Percentiles rank a stretch among this genome's conserved stretches.
Evolutionary conservation across 2,329 filamentous ascomycete species (phyloP).

Genomic region (Cercospora zeae-maydis): DNA sequence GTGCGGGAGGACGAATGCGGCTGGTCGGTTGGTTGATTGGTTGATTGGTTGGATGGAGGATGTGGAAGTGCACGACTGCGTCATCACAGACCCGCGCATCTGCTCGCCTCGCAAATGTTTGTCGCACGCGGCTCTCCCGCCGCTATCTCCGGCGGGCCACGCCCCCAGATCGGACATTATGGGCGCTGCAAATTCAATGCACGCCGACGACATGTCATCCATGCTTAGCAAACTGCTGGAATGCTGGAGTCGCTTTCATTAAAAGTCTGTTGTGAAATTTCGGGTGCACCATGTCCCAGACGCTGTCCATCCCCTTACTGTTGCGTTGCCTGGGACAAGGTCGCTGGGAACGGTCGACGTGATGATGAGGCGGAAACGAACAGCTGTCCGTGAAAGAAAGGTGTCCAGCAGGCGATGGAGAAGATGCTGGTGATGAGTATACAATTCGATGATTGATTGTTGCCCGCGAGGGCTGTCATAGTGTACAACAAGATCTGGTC

Average conservation of each 20-base stretch:
- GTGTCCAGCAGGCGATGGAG: background rate
- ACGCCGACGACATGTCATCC: slow-evolving; percentile 11
- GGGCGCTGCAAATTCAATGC: background rate
- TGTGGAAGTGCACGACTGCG: background rate
- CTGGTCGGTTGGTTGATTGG: background rate
- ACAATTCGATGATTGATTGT: background rate
- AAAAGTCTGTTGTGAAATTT: background rate
- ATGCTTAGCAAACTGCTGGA: background rate
- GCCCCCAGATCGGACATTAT: background rate
- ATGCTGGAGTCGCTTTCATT: background rate
- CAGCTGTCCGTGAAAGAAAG: background rate
- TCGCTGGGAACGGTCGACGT: background rate
- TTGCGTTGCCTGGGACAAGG: background rate
- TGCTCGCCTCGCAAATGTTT: slow-evolving; percentile 13
- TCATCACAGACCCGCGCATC: background rate
- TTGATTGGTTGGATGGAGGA: background rate
- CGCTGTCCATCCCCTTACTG: background rate
- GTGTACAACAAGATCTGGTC: background rate
- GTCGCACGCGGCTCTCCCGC: background rate
- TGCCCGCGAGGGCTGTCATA: slow-evolving; percentile 4
- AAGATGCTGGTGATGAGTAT: background rate
- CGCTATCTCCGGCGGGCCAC: slow-evolving; percentile 8
- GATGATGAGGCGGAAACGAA: background rate
- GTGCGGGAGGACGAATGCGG: background rate
- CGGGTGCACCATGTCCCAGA: background rate